Conservation (phyloP, 225 moss, liverwort and hornwort genomes). For the Pseudoscleropodium purum region DNA sequence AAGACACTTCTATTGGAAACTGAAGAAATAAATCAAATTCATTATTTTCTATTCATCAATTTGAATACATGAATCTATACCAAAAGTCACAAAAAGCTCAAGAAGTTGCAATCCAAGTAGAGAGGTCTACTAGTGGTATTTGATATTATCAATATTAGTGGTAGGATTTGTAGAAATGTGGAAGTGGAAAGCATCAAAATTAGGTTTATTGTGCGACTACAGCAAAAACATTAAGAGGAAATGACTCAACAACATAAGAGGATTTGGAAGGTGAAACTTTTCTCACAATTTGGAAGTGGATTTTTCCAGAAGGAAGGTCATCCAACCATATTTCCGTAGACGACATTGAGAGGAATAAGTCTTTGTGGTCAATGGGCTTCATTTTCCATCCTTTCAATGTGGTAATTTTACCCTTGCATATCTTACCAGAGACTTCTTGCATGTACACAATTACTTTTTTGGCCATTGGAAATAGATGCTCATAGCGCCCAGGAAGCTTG, state of each 20-base stretch:
- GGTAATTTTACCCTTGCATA: background rate
- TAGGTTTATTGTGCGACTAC: background rate
- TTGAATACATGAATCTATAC: background rate
- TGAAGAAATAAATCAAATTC: background rate
- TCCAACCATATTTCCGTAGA: conserved; percentile 14
- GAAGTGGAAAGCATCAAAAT: background rate
- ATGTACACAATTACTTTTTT: conserved; percentile 15
- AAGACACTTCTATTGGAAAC: background rate
- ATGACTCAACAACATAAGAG: background rate
- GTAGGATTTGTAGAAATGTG: background rate
- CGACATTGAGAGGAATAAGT: conserved; percentile 5
- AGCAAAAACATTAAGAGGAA: conserved; percentile 13
- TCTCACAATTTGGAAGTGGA: background rate
- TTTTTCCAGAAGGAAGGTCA: background rate
- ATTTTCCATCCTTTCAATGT: conserved; percentile 16
- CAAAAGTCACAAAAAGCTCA: background rate
- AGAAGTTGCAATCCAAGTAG: background rate
- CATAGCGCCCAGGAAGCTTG: background rate
- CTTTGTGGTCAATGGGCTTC: conserved; percentile 5
- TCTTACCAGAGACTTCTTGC: conserved; percentile 18
- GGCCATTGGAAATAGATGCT: conserved; percentile 11
- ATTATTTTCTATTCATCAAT: background rate
- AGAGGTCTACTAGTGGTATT: background rate
- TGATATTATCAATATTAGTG: background rate
- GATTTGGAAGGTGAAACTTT: background rate